phyloP scores from a whole-genome alignment of 805 yeast genomes.

The Henningerozyma blattae region DNA sequence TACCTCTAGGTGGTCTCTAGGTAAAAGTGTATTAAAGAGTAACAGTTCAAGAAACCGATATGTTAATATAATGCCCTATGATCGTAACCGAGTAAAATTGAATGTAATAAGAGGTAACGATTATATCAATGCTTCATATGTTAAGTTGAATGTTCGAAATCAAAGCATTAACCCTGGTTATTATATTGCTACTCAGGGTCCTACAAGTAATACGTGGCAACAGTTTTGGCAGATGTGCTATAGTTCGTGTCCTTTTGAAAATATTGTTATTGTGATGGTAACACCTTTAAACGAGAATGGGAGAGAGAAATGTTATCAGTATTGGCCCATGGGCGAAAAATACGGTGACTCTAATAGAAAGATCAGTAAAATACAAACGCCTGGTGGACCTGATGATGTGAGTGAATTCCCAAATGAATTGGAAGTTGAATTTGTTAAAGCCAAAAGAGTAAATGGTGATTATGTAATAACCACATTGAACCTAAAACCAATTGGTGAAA shows the following conservation, averaged over 20 bases:
- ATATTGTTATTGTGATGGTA: slow-evolving; percentile 57
- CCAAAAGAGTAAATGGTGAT: slow-evolving; percentile 10
- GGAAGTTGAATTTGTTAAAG: slow-evolving; percentile 10
- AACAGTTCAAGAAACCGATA: slow-evolving; percentile 42
- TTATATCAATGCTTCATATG: slow-evolving; percentile 79
- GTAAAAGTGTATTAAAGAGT: slow-evolving; percentile 13
- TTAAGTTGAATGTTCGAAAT: slow-evolving; percentile 24
- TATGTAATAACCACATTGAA: slow-evolving; percentile 17
- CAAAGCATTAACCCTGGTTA: slow-evolving; percentile 17
- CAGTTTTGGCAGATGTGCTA: slow-evolving; percentile 88
- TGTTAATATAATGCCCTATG: slow-evolving; percentile 54
- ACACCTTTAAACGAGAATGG: slow-evolving; percentile 64
- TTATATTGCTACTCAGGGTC: slow-evolving; percentile 73
- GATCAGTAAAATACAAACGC: slow-evolving; percentile 10
- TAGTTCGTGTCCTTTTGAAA: slow-evolving; percentile 42
- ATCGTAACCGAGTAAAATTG: slow-evolving; percentile 40
- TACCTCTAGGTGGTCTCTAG: slow-evolving; percentile 21
- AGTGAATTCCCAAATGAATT: slow-evolving; percentile 14
- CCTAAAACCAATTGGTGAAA: slow-evolving; percentile 9
- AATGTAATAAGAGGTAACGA: slow-evolving; percentile 29
- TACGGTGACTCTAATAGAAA: slow-evolving; percentile 3
- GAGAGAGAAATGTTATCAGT: slow-evolving; percentile 65
- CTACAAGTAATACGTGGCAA: slow-evolving; percentile 54
- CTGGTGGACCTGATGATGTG: slow-evolving; percentile 12
- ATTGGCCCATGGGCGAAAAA: slow-evolving; percentile 43